Percentiles rank a stretch among this genome's conserved stretches.
Conservation (phyloP, 1,284 basidiomycete genomes). For the Ceratobasidium sp. region DNA sequence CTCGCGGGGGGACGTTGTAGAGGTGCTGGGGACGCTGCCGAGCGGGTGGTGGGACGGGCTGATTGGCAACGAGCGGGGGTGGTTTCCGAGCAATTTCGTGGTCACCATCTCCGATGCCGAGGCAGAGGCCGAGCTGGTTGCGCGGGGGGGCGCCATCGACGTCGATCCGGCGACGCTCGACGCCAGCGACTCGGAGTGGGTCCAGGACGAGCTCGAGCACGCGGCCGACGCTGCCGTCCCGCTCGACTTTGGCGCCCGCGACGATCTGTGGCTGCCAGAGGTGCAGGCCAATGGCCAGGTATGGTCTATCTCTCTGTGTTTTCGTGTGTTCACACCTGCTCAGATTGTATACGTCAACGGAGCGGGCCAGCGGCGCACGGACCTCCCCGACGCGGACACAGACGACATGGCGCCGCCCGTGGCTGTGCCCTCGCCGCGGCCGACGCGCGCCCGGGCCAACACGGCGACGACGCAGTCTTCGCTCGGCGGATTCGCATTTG, state of each 20-base stretch:
- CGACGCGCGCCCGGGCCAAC: constrained; percentile 44
- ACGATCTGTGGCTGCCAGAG: constrained; percentile 80
- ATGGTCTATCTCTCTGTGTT: constrained; percentile 26
- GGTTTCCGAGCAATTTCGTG: constrained; percentile 99
- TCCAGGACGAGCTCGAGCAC: constrained; percentile 53
- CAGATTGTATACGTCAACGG: constrained; percentile 93
- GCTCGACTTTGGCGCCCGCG: constrained; percentile 49
- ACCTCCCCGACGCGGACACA: constrained; percentile 83
- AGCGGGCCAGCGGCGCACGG: constrained; percentile 83
- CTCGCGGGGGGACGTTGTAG: constrained; percentile 84
- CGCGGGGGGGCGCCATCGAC: constrained; percentile 51
- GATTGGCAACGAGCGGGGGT: constrained; percentile 85
- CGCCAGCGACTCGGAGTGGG: constrained; percentile 51
- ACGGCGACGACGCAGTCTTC: constrained; percentile 32
- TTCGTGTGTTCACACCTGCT: constrained; percentile 6
- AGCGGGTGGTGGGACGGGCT: constrained; percentile 99
- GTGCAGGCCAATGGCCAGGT: constrained; percentile 76
- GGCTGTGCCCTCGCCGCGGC: constrained; percentile 8
- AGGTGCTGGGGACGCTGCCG: constrained; percentile 88
- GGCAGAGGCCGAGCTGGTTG: constrained; percentile 66
- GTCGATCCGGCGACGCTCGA: constrained; percentile 47
- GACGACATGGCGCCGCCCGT: constrained; percentile 46
- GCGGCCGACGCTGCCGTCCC: constrained; percentile 44
- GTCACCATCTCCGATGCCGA: constrained; percentile 78
- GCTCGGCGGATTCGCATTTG: constrained; percentile 46